Evolutionary conservation across 768 basidiomycete species (phyloP).

Genomic region (Pisolithus microcarpus): DNA sequence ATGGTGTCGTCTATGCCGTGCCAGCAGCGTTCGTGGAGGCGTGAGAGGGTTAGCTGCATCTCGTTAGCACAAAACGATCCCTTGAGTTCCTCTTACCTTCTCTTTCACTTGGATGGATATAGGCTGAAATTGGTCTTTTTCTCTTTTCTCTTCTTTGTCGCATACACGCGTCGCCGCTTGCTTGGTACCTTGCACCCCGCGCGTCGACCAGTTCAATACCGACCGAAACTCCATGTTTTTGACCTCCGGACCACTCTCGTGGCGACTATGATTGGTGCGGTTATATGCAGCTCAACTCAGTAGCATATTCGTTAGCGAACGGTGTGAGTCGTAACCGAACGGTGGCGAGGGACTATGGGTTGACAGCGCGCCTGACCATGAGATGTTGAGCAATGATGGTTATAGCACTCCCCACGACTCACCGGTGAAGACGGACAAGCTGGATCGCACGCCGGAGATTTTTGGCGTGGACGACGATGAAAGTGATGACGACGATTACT

Average conservation of each 20-base stretch:
- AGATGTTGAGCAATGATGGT: conserved; percentile 7
- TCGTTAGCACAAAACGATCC: conserved; percentile 22
- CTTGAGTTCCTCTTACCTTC: conserved; percentile 51
- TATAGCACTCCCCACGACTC: conserved; percentile 20
- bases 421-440: conserved; percentile 9
- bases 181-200: no score
- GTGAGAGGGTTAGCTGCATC: conserved; percentile 78
- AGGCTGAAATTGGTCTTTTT: no score
- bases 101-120: conserved; percentile 17
- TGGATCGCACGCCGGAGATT: conserved; percentile 3
- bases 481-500: conserved; percentile 28
- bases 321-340: not conserved
- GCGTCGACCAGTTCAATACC: no score
- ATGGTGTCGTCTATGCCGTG: no score
- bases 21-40: conserved; percentile 63
- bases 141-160: conserved; percentile 15
- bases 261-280: conserved; percentile 4
- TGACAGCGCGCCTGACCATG: conserved; percentile 2
- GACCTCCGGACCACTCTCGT: not conserved
- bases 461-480: conserved; percentile 10
- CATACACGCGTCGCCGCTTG: no score
- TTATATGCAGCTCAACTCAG: not conserved
- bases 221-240: conserved; percentile 3
- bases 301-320: conserved; percentile 2
- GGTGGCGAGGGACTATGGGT: not conserved